Evolutionary conservation across 495 filamentous ascomycete species (phyloP).

Genomic region (Staphylotrichum tortipilum): DNA sequence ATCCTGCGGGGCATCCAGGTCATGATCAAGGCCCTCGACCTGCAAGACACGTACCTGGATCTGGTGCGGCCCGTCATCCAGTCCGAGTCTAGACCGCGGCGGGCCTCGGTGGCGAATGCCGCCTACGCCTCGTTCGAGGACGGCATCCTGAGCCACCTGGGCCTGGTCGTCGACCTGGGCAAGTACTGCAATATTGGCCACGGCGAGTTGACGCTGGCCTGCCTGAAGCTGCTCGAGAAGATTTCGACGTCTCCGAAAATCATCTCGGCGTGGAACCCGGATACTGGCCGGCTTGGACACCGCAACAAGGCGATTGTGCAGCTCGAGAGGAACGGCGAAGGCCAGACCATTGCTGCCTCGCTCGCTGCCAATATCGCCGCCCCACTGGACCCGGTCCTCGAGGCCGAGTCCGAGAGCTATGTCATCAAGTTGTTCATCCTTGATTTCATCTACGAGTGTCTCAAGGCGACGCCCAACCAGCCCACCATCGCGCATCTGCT

Average conservation of each 20-base stretch:
- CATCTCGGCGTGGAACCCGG: constrained; percentile 45
- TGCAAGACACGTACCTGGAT: constrained; percentile 86
- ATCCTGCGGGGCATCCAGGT: constrained; percentile 69
- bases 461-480: constrained; percentile 56
- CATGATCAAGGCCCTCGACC: constrained; percentile 66
- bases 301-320: constrained; percentile 74
- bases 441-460: constrained; percentile 69
- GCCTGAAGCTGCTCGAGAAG: constrained; percentile 73
- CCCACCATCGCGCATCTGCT: constrained; percentile 85
- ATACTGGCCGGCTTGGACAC: constrained; percentile 42
- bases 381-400: constrained; percentile 54
- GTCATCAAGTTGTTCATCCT: constrained; percentile 69
- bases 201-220: constrained; percentile 61
- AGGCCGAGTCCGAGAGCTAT: constrained; percentile 56
- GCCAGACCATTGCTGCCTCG: constrained; percentile 58
- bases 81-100: constrained; percentile 22
- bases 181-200: constrained; percentile 77
- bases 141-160: constrained; percentile 70
- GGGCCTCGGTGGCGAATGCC: constrained; percentile 52
- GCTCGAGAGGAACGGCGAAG: constrained; percentile 60
- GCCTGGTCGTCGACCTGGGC: constrained; percentile 67
- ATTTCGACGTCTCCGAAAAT: constrained; percentile 74
- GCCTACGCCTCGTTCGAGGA: constrained; percentile 84
- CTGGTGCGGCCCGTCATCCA: constrained; percentile 72
- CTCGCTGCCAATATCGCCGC: constrained; percentile 57